Base-by-base conservation (phyloP, 2,329 filamentous ascomycete genomes). In the Cordyceps fumosorosea region DNA sequence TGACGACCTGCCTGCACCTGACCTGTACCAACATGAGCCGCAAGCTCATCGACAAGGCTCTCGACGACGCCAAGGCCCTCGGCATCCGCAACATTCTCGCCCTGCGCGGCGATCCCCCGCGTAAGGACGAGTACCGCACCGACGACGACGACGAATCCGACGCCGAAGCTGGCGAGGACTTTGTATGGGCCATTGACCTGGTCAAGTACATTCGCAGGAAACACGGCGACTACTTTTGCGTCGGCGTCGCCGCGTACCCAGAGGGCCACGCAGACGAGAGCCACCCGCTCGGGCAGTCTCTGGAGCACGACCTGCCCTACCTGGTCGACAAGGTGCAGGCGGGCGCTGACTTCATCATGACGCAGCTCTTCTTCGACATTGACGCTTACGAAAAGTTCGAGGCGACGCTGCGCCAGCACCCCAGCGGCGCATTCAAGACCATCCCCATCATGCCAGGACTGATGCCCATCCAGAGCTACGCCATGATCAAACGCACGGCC, bases 1-100 rank as follows among this genome's bases (percentile, higher is more conserved):
- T 99, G 63, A 98, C 95, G 48, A 99, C 95, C 64, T 97, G 95
- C 74, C 81, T 99, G 67, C 95, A 99, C 74, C 80, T 99, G 67
- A 99, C 95, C 3, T 99, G 95, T 76, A 99, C 95, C 61, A 98
- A 99, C 75, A 98, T 98, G 93, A 95, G 89, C 73, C 85, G 88
- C 67, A 83, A 83, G 56, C 78, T 96, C 68, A 87, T 99, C 64
- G 95, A 99, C 70, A 88, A 93, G 72, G 90, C 93, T 0, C 78
- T 99, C 66, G 90, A 96, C 69, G 90, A 96, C 71, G 93, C 93
- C 54, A 96, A 96, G 76, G 89, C 84, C 11, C 77, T 98, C 54
- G 95, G 95, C 0, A 91, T 99, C 67, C 84, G 93, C 67, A 99
- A 99, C 71, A 96, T 99, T 60, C 80, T 99, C 52, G 95, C 95